phyloP scores from a whole-genome alignment of 2,329 filamentous ascomycete species.

The Trichocomaceae sp. region DNA sequence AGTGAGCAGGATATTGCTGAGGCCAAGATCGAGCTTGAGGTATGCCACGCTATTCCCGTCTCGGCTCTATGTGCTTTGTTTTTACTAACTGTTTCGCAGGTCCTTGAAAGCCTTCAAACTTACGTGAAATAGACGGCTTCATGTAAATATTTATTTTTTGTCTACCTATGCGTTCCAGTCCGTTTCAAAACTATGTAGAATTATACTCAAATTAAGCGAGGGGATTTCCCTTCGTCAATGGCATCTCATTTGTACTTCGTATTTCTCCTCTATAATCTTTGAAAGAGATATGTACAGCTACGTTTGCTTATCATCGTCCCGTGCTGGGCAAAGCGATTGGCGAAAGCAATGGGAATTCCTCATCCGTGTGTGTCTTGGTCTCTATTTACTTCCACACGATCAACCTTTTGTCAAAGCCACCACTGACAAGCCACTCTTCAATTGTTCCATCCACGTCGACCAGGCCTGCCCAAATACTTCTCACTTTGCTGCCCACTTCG shows the following conservation, averaged over 20 bases:
- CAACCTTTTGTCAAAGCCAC: slow-evolving; percentile 58
- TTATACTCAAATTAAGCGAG: slow-evolving; percentile 29
- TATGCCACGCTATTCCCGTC: slow-evolving; percentile 38
- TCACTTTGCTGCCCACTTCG: slow-evolving; percentile 52
- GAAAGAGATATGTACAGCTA: neutral
- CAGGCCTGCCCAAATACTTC: slow-evolving; percentile 52
- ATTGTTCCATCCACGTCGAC: slow-evolving; percentile 26
- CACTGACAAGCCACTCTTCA: slow-evolving; percentile 54
- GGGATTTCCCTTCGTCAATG: slow-evolving; percentile 13
- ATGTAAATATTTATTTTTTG: slow-evolving; percentile 39
- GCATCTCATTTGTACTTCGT: slow-evolving; percentile 17
- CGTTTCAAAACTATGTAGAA: slow-evolving; percentile 31
- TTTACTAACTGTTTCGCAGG: slow-evolving; percentile 26
- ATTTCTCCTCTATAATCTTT: neutral
- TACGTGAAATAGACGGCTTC: slow-evolving; percentile 41
- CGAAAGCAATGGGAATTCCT: too few species aligned
- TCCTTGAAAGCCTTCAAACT: slow-evolving; percentile 45
- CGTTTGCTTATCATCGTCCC: too few species aligned
- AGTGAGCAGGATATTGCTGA: slow-evolving; percentile 97
- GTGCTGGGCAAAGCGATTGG: too few species aligned
- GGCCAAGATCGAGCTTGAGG: slow-evolving; percentile 98
- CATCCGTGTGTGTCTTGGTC: neutral
- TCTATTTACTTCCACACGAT: slow-evolving; percentile 47
- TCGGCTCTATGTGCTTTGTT: neutral
- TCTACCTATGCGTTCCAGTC: slow-evolving; percentile 22